Evolutionary conservation across 192 early-diverging fungal genomes (phyloP), one percentile per base, ranked within the genome.

Genomic region (Backusella liffmaniae): DNA sequence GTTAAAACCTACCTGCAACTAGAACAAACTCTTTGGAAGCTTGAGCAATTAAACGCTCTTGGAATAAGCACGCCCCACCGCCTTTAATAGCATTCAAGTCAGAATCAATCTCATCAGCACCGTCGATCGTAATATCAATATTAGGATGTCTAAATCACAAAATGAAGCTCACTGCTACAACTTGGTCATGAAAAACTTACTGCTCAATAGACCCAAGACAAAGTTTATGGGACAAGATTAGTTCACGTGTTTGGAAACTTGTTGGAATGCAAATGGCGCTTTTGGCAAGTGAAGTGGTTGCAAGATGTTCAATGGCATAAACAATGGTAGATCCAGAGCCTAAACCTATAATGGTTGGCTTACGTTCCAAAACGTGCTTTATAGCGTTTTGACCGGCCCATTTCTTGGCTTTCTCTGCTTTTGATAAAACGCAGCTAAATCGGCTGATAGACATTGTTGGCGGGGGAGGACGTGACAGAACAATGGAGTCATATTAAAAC

Each of bases 111-210:
- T 94, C 92, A 77, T 94, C 92, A 0, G 97, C 97, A n/a, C 97
- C 95, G 73, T 98, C 97, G 74, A 98, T 96, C 21, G 94, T 93
- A 15, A 97, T 90, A 76, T 98, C 95, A 75, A 96, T 87, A 29
- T 78, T 77, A 0, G 93, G 88, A 76, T 92, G 88, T 56, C 88
- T 90, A 67, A 9, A 72, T 44, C 13, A 37, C 23, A n/a, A 8
- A 21, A 29, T 29, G 37, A 29, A 42, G 21, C 6, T 42, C 1
- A 26, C 7, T 44, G 10, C 10, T 29, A 0, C 42, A 13, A 34
- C 23, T 5, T 44, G 18, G 23, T 6, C 30, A 8, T 18, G 13
- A 34, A 16, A 18, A 5, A 49, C 81, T 82, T 87, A 90, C 91
- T 93, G 85, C 46, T 93, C 90, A 66, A 93, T 78, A 66, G 87